These are phyloP conservation scores for Scedosporium apiospermum DNA, from an alignment of 2,329 filamentous ascomycete species.

Conservation along the genomic window DNA sequence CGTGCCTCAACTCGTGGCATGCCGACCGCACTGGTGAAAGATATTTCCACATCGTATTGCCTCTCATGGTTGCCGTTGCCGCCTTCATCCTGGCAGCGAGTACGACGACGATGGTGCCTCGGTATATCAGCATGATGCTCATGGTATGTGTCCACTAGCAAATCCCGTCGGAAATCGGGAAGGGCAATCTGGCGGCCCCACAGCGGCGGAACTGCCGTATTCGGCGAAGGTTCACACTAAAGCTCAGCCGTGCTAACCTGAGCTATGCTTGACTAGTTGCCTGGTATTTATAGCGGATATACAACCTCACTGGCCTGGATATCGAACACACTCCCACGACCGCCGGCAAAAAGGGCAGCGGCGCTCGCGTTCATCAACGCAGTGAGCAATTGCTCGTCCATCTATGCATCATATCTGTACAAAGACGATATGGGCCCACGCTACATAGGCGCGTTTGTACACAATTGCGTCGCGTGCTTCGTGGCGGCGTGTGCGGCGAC, in stretches of 20 bases:
- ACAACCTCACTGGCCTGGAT: slow-evolving; percentile 68
- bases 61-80: slow-evolving; percentile 50
- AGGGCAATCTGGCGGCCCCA: no score
- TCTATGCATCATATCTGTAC: slow-evolving; percentile 64
- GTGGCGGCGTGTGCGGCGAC: slow-evolving; percentile 56
- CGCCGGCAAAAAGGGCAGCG: slow-evolving; percentile 61
- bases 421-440: slow-evolving; percentile 33
- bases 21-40: slow-evolving; percentile 63
- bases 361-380: slow-evolving; percentile 70
- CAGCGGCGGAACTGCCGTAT: no score
- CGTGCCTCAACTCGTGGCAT: slow-evolving; percentile 58
- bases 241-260: not conserved
- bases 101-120: slow-evolving; percentile 48
- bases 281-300: slow-evolving; percentile 55
- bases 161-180: not conserved
- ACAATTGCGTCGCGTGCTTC: slow-evolving; percentile 57
- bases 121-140: slow-evolving; percentile 64
- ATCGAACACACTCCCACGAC: slow-evolving; percentile 63
- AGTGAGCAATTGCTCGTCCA: slow-evolving; percentile 46
- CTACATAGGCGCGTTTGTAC: slow-evolving; percentile 51
- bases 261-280: slow-evolving; percentile 24
- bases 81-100: slow-evolving; percentile 61
- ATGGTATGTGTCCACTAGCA: slow-evolving; percentile 34
- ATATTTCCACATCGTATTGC: slow-evolving; percentile 56
- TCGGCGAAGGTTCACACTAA: not conserved